Base-by-base conservation (phyloP, 371 early-diverging fungal species). In the Lichtheimia ornata region DNA sequence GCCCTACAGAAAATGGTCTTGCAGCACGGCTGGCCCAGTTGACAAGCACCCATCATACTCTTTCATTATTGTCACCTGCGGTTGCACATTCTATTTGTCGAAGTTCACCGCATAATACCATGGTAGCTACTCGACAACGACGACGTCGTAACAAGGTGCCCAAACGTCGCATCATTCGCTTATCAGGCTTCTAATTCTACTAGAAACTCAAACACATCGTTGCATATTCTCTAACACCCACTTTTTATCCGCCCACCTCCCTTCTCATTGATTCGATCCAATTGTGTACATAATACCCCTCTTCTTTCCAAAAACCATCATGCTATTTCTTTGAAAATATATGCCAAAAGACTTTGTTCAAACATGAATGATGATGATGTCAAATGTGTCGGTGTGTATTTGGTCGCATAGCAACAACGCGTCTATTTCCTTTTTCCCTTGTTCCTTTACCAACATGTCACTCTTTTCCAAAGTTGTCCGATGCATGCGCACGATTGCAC, bases 401-500 rank as follows among this genome's bases (percentile, higher is more conserved):
- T 4, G 28, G 4, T 35, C 9, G 35, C 11, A 35, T 35, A 35
- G 35, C 2, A 35, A 35, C 2, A 35, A 35, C 47, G n/a, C 47
- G 47, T 47, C 3, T 47, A 7, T 17, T 47, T 47, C 22, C 17
- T 47, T 2, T 47, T 47, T 43, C 22, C n/a, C 47, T 47, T 45
- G 5, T 12, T 22, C 24, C 18, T 40, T 25, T 28, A 5, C 17
- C 51, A 18, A 11, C 47, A 87, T 87, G 88, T 81, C 88, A n/a
- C 61, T 88, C 18, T 71, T 88, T 49, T 70, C 79, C 40, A 82
- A 75, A 61, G 84, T 84, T 45, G 74, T 73, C 5, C 73, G 81
- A 47, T 81, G 84, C 50, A 84, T 97, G 84, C 88, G 91, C 74
- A 84, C 83, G 56, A 87, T 96, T 67, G 96, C 97, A 59, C 99